These are phyloP conservation scores for Colletotrichum viniferum DNA, from an alignment of 2,329 filamentous ascomycete genomes.

Conservation along the genomic window DNA sequence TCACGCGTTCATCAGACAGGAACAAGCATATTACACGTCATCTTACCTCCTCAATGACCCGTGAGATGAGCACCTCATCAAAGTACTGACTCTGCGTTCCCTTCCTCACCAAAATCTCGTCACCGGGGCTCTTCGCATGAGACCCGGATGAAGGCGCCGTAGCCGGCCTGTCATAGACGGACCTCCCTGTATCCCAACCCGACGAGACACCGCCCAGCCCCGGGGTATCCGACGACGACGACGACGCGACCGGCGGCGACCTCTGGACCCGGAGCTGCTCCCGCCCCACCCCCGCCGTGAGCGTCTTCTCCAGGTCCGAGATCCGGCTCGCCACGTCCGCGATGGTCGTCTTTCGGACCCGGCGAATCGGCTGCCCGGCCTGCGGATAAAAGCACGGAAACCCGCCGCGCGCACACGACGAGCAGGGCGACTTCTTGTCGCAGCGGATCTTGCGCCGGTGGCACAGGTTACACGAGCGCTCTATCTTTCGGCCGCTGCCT, in stretches of 20 bases:
- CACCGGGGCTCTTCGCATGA: neutral
- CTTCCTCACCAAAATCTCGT: conserved; percentile 34
- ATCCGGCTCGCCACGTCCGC: conserved; percentile 39
- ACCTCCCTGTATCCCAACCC: neutral
- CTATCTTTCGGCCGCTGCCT: neutral
- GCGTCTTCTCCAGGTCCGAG: conserved; percentile 35
- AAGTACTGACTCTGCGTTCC: conserved; percentile 38
- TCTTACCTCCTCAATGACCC: conserved; percentile 37
- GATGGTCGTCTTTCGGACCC: conserved; percentile 27
- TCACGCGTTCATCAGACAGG: neutral
- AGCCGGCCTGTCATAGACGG: neutral
- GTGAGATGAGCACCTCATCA: conserved; percentile 39
- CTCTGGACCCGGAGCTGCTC: neutral
- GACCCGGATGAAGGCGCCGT: neutral
- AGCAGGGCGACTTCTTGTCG: conserved; percentile 33
- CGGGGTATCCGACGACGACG: neutral
- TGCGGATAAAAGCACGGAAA: conserved; percentile 34
- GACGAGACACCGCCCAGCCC: neutral
- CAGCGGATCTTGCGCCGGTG: conserved; percentile 35
- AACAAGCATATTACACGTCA: neutral
- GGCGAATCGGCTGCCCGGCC: conserved; percentile 26
- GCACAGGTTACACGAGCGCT: conserved; percentile 35
- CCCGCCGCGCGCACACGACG: conserved; percentile 26
- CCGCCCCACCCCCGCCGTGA: conserved; percentile 15
- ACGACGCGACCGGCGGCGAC: neutral